Evolutionary conservation across 352 stramenopile genomes (phyloP), one percentile per base, ranked within the genome.

Genomic region (Hyaloperonospora arabidopsidis): DNA sequence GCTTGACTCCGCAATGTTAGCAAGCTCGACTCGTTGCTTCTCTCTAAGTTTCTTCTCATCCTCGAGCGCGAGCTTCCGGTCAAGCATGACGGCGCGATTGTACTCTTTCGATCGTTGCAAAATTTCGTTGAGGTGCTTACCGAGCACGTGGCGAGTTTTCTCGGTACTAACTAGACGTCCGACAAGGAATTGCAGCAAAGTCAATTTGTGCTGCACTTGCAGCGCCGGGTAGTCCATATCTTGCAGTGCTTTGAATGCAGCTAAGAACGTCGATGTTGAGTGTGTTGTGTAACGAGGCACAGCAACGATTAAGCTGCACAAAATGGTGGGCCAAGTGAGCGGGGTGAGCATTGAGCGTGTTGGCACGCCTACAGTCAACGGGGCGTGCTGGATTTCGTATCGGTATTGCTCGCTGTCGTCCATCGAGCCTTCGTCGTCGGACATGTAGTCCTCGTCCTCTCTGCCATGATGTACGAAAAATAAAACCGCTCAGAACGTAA

Each of bases 361-460:
- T 13, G 84, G 84, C 15, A 91, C 61, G 1, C 84, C 84, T 5
- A 93, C 76, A 18, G 84, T 93, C 12, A 88, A 63, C 11, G 84
- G 82, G 0, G 84, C 77, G 43, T 88, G 72, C 63, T 88, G 74
- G 43, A 91, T 79, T 54, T 93, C 80, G 55, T 82, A 92, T 32
- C 79, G 76, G 57, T 87, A 91, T 7, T 79, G 79, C 41, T 93
- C 84, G 18, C 70, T 61, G 39, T 91, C 80, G 48, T 95, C 84
- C 69, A 89, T 87, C 5, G 76, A 70, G 8, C 52, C 74, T 61
- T 95, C 84, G 22, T 93, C 84, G 51, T 95, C 84, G 1, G 82
- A 91, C 34, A 89, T 62, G 52, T 91, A 89, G 46, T 91, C 79
- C n/a, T 93, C 84, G 45, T 89, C 82, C 50, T 93, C 83, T 32